phyloP scores from a whole-genome alignment of 2,329 filamentous ascomycete genomes.

The Xylaria digitata region DNA sequence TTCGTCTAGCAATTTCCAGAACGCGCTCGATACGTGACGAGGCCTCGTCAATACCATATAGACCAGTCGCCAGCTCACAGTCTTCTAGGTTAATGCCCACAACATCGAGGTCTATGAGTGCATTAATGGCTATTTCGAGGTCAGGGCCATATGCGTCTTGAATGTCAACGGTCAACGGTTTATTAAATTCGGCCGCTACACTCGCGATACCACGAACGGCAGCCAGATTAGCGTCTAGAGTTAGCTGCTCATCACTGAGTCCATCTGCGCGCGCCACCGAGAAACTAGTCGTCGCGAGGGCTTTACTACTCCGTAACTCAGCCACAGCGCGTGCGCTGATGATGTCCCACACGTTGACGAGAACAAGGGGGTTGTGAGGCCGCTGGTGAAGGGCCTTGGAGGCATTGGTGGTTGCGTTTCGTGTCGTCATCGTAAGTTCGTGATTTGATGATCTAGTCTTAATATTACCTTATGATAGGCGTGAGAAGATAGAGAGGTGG shows the following conservation, averaged over 20 bases:
- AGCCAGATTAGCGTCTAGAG: slow-evolving; percentile 57
- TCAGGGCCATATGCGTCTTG: slow-evolving; percentile 62
- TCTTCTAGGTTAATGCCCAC: slow-evolving; percentile 67
- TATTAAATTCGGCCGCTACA: slow-evolving; percentile 45
- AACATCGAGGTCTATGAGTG: slow-evolving; percentile 57
- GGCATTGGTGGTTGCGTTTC: slow-evolving; percentile 19
- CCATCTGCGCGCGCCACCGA: slow-evolving; percentile 55
- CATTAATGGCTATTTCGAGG: slow-evolving; percentile 55
- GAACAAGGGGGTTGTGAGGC: slow-evolving; percentile 56
- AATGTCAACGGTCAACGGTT: slow-evolving; percentile 62
- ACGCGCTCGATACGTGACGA: slow-evolving; percentile 54
- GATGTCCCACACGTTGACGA: slow-evolving; percentile 62
- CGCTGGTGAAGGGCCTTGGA: slow-evolving; percentile 30
- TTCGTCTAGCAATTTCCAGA: slow-evolving; percentile 52
- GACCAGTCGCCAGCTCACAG: slow-evolving; percentile 52
- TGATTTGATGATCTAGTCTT: not conserved
- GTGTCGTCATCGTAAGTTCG: slow-evolving; percentile 16
- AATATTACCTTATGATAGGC: not conserved
- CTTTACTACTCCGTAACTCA: slow-evolving; percentile 48
- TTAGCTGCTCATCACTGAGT: slow-evolving; percentile 54
- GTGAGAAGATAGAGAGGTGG: not conserved
- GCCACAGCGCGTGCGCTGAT: slow-evolving; percentile 56
- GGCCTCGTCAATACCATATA: slow-evolving; percentile 56
- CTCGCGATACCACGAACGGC: slow-evolving; percentile 54
- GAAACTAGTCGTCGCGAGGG: slow-evolving; percentile 57